phyloP scores from a whole-genome alignment of 2,329 filamentous ascomycete genomes.

The Diaporthe citri region DNA sequence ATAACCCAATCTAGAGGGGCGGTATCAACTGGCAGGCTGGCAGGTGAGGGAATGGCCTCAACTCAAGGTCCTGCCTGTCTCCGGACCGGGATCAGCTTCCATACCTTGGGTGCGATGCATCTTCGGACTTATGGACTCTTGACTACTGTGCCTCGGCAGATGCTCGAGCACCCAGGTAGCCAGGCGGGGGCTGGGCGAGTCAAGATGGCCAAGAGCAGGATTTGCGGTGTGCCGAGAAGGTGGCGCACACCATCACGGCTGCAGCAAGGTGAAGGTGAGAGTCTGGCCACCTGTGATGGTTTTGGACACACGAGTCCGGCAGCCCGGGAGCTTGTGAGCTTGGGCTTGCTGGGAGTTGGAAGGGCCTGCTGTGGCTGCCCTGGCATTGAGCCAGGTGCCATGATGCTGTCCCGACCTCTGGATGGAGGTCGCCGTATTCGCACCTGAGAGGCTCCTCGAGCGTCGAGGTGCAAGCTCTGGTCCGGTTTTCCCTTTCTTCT shows the following conservation, averaged over 20 bases:
- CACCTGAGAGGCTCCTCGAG: conserved; percentile 5
- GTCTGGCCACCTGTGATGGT: background rate
- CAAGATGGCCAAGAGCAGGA: background rate
- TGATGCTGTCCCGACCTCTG: background rate
- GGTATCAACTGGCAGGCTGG: background rate
- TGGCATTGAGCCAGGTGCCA: background rate
- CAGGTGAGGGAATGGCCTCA: background rate
- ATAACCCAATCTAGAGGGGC: background rate
- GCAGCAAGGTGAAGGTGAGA: background rate
- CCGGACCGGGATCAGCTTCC: background rate
- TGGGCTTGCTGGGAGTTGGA: background rate
- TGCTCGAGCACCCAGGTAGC: background rate
- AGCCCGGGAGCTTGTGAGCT: background rate
- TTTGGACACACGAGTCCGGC: background rate
- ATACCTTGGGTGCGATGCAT: background rate
- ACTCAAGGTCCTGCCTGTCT: background rate
- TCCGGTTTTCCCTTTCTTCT: background rate
- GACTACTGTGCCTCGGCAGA: conserved; percentile 7
- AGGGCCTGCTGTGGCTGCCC: background rate
- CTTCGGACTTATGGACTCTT: background rate
- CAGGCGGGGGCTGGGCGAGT: background rate
- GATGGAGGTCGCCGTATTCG: background rate
- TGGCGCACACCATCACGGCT: background rate
- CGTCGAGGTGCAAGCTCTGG: background rate
- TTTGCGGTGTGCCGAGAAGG: conserved; percentile 11